A percentile compares a stretch with the other conserved stretches of the same genome.
phyloP scores from a whole-genome alignment of 139 green algal species.

The Chlamydomonas applanata region DNA sequence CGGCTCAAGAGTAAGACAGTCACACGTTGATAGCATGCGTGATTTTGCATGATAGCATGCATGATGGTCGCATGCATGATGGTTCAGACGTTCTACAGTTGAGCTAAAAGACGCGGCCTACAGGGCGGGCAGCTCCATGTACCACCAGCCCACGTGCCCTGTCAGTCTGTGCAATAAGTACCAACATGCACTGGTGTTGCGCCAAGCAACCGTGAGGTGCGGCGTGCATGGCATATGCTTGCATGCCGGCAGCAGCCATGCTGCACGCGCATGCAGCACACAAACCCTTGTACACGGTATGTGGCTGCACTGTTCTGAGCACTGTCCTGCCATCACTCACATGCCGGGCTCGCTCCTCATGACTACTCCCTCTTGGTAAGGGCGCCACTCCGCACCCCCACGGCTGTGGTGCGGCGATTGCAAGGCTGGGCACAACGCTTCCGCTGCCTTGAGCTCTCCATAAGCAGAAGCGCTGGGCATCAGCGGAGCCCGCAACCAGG shows the following conservation, averaged over 20 bases:
- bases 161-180: no score
- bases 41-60: background rate
- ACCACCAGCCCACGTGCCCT: no score
- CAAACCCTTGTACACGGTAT: no score
- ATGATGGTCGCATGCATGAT: background rate
- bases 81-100: no score
- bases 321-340: conserved; percentile 11
- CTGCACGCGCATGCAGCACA: background rate
- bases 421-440: conserved; percentile 9
- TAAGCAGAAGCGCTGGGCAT: background rate
- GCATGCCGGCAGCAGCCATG: background rate
- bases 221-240: background rate
- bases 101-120: no score
- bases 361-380: conserved; percentile 15
- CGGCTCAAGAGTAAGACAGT: no score
- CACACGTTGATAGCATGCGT: background rate
- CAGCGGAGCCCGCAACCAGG: conserved; percentile 63
- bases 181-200: no score
- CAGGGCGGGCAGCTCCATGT: no score
- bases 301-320: no score
- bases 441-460: conserved; percentile 4
- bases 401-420: conserved; percentile 2
- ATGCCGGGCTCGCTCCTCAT: conserved; percentile 17
- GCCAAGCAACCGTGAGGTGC: no score
- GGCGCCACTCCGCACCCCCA: background rate